These are phyloP conservation scores for Mycena indigotica DNA, from an alignment of 768 basidiomycete species.

Conservation along the genomic window DNA sequence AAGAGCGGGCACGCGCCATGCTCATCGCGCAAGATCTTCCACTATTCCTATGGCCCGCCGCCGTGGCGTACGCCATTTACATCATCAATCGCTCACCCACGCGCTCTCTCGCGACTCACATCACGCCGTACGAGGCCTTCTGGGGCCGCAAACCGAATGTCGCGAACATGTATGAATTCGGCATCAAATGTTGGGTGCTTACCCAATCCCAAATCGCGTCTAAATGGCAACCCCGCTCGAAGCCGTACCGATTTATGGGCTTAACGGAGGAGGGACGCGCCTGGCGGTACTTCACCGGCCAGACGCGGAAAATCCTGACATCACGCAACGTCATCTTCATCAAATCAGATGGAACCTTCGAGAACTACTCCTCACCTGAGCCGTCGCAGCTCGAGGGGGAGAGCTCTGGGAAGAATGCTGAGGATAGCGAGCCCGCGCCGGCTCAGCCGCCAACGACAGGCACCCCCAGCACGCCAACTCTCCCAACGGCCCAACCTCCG, in stretches of 20 bases:
- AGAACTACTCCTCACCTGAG: not conserved
- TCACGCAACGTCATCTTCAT: slow-evolving; percentile 30
- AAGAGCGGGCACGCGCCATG: slow-evolving; percentile 25
- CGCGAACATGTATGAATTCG: slow-evolving; percentile 24
- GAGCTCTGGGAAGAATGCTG: not conserved
- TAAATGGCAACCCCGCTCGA: slow-evolving; percentile 8
- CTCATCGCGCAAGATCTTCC: slow-evolving; percentile 17
- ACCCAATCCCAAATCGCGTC: slow-evolving; percentile 9
- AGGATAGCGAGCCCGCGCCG: not conserved
- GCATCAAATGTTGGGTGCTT: slow-evolving; percentile 27
- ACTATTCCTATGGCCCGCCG: slow-evolving; percentile 23
- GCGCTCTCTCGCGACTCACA: not conserved
- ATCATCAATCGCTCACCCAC: slow-evolving; percentile 22
- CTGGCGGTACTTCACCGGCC: slow-evolving; percentile 27
- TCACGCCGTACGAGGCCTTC: slow-evolving; percentile 35
- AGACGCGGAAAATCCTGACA: slow-evolving; percentile 22
- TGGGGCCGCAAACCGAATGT: slow-evolving; percentile 12
- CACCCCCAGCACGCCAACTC: not conserved
- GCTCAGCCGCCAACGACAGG: not conserved
- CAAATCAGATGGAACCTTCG: not conserved
- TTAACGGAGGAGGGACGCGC: slow-evolving; percentile 27
- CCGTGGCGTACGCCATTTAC: slow-evolving; percentile 21
- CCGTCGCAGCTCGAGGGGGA: slow-evolving; percentile 15
- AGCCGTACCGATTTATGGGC: slow-evolving; percentile 16
- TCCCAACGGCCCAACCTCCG: not conserved